Evolutionary conservation across 495 filamentous ascomycete genomes (phyloP), one percentile per base, ranked within the genome.

Genomic region (Daldinia loculata): DNA sequence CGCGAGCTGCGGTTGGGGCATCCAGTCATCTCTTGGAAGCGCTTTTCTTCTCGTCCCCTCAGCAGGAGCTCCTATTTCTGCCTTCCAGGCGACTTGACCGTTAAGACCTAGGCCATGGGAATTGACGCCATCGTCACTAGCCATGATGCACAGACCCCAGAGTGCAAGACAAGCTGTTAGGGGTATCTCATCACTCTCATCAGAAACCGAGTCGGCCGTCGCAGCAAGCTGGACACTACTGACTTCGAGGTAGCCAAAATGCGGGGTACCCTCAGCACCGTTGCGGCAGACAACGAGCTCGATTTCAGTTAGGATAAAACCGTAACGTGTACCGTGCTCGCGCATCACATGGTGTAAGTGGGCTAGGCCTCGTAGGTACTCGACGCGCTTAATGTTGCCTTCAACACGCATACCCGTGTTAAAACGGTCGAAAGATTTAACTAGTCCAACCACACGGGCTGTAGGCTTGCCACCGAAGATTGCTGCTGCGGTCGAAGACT

Each of bases 281-380:
- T 91, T 91, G 56, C 94, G 92, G 0, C 96, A 93, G 75, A 93
- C 91, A 32, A 97, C 89, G 12, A 97, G 90, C 81, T 97, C 94
- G 75, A 97, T 97, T 77, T 97, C 94, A 0, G 92, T 97, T 61
- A 97, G 89, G 75, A 97, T 95, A 83, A 97, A 97, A 32, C 94
- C 94, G 78, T 97, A 97, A 52, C 94, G 90, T 70, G 92, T 95
- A 64, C 90, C 90, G 78, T 97, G 92, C 80, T 95, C 93, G 78
- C 94, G 92, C 94, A 97, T 97, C 77, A 89, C 88, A 50, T 89
- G 88, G 77, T 97, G 94, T 29, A 97, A 82, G 66, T 96, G 92
- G 0, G 93, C 87, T 11, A 97, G 87, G 6, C 92, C 91, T 34
- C 91, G 88, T 8, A 97, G 89, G 80, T 96, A 97, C 78, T 94